Percentiles rank a stretch among this genome's conserved stretches.
Conservation (phyloP, 805 yeast species). For the Saturnispora ahearnii region DNA sequence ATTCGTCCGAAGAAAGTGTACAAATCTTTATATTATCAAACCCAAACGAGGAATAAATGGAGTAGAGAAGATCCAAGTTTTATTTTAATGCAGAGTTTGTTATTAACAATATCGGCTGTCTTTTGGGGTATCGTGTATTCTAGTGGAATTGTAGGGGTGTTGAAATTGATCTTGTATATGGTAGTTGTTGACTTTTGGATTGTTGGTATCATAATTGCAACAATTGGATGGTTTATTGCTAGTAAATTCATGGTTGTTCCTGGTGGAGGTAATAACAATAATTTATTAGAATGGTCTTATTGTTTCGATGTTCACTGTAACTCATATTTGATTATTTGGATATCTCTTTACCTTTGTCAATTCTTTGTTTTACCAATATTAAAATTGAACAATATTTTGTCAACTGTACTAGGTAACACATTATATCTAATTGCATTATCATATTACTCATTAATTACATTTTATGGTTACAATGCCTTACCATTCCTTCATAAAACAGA, state of each 20-base stretch:
- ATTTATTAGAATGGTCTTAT: slow-evolving; percentile 78
- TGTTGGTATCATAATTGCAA: slow-evolving; percentile 60
- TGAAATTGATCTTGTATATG: slow-evolving; percentile 70
- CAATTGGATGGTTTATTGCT: slow-evolving; percentile 64
- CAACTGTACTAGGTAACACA: slow-evolving; percentile 69
- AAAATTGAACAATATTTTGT: slow-evolving; percentile 52
- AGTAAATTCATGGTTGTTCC: slow-evolving; percentile 43
- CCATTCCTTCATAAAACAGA: slow-evolving; percentile 61
- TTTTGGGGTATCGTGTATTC: slow-evolving; percentile 88
- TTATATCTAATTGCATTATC: slow-evolving; percentile 65
- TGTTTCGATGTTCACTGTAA: slow-evolving; percentile 94
- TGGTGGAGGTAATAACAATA: slow-evolving; percentile 13
- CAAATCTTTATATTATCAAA: slow-evolving; percentile 71
- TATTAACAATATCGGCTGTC: slow-evolving; percentile 64
- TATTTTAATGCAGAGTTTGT: slow-evolving; percentile 57
- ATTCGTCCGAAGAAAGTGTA: slow-evolving; percentile 75
- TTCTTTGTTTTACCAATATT: slow-evolving; percentile 67
- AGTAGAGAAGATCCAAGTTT: slow-evolving; percentile 92
- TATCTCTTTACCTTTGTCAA: slow-evolving; percentile 63
- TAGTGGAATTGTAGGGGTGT: slow-evolving; percentile 49
- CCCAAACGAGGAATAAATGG: slow-evolving; percentile 71
- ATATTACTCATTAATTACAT: slow-evolving; percentile 72
- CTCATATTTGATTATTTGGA: slow-evolving; percentile 76
- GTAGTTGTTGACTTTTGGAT: slow-evolving; percentile 74
- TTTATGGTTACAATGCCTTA: slow-evolving; percentile 78